phyloP scores from a whole-genome alignment of 257 asterid species.

The Coffea canephora region DNA sequence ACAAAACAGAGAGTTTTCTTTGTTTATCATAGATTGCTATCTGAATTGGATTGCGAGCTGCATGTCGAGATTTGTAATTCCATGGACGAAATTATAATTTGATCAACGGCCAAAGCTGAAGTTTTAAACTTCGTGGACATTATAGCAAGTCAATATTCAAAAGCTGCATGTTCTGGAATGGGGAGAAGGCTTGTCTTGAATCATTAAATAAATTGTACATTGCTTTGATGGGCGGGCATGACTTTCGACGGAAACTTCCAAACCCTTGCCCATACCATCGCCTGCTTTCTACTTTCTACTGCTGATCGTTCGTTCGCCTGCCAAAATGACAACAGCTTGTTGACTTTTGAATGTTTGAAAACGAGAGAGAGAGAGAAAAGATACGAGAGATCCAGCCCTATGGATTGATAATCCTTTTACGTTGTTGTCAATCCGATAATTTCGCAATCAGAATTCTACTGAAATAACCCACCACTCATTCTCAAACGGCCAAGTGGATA shows the following conservation, averaged over 20 bases:
- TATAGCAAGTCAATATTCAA: neutral
- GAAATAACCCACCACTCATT: neutral
- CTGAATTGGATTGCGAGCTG: neutral
- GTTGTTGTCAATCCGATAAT: neutral
- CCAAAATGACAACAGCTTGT: neutral
- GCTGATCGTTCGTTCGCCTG: too few relatives aligned
- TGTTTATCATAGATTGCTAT: neutral
- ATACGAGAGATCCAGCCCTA: neutral
- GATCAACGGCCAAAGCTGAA: neutral
- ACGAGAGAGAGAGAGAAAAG: neutral
- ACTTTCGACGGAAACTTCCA: neutral
- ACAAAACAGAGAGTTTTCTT: neutral
- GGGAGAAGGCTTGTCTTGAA: neutral
- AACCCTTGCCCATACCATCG: neutral
- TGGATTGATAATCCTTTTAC: neutral
- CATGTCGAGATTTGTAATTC: too few relatives aligned
- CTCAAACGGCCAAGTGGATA: neutral
- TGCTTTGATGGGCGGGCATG: neutral
- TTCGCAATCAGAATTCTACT: neutral
- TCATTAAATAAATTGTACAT: neutral
- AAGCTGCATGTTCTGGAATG: neutral
- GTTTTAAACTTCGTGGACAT: neutral
- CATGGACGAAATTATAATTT: neutral
- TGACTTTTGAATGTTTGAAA: neutral
- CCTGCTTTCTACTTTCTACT: too few relatives aligned